These are phyloP conservation scores for Dovyalis caffra DNA, from an alignment of 345 rosid species.

Conservation along the genomic window DNA sequence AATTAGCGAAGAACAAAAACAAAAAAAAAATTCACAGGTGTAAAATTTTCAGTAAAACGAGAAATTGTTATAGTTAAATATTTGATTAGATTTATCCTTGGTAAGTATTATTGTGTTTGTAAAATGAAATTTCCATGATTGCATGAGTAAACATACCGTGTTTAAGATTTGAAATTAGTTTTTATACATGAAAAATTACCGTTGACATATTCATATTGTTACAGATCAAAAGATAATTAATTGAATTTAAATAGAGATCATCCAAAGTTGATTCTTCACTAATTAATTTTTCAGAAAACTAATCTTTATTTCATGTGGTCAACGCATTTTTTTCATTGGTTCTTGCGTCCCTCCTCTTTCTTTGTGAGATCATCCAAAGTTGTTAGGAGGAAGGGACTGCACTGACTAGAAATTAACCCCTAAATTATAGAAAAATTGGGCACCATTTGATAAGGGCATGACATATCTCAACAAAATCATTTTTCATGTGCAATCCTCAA, in stretches of 20 bases:
- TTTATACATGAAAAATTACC: too few species aligned
- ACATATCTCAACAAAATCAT: background rate
- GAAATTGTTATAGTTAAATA: too few species aligned
- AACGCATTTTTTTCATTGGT: background rate
- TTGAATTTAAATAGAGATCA: background rate
- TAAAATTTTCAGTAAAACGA: too few species aligned
- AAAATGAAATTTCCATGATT: too few species aligned
- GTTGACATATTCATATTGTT: too few species aligned
- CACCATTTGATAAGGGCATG: background rate
- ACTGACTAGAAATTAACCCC: background rate
- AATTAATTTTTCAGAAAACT: background rate
- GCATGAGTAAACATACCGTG: too few species aligned
- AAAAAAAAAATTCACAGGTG: too few species aligned
- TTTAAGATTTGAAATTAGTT: too few species aligned
- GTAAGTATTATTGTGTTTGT: too few species aligned
- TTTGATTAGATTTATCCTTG: too few species aligned
- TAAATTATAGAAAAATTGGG: background rate
- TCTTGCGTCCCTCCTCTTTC: background rate
- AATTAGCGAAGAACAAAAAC: too few species aligned
- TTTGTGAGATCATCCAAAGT: background rate
- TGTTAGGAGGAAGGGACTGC: background rate
- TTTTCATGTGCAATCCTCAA: background rate
- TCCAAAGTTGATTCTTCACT: background rate
- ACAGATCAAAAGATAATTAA: background rate
- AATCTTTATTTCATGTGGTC: background rate